Base-by-base conservation (phyloP, 2,329 filamentous ascomycete species). In the Hypoxylon rubiginosum region DNA sequence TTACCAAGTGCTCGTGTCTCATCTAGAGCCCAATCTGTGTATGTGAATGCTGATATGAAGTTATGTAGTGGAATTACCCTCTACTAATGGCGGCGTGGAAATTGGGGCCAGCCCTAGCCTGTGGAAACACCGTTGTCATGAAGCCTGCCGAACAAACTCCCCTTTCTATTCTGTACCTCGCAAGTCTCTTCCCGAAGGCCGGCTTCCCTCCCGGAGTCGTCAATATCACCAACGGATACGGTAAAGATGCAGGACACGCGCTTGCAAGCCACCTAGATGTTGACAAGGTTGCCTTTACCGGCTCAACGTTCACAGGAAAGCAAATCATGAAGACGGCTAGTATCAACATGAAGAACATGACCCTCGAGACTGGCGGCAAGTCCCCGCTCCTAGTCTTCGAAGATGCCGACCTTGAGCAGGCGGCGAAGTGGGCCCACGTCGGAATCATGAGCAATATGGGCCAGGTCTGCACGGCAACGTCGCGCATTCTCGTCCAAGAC, bases 261-360 rank as follows among this genome's bases (percentile, higher is more conserved):
- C 83, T 94, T 8, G 90, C 88, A 1, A 83, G 84, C 43, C 92
- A 95, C 75, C 79, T 87, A 24, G 86, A 86, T 45, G 84, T 95
- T 15, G 89, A 92, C 74, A 94, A 94, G 82, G 84, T 95, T 66
- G 91, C 92, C 0, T 95, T 94, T 69, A 94, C 92, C 0, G 92
- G 92, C 41, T 91, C 88, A 3, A 94, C 92, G 0, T 81, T 82
- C 1, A 94, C 91, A 0, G 92, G 90, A 7, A 87, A 88, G 59
- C 84, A 90, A 54, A 92, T 94, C 68, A 93, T 94, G 91, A 92
- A 92, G 76, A 84, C 87, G 78, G 91, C 92, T 0, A 84, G 88
- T n/a, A 79, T 85, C 0, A 92, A 83, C 69, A 80, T 88, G 72
- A 90, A 90, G 79, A 90, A 89, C 73, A 87, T 90, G 62, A 90